Base-by-base conservation (phyloP, 768 basidiomycete genomes). In the Termitomyces sp. region DNA sequence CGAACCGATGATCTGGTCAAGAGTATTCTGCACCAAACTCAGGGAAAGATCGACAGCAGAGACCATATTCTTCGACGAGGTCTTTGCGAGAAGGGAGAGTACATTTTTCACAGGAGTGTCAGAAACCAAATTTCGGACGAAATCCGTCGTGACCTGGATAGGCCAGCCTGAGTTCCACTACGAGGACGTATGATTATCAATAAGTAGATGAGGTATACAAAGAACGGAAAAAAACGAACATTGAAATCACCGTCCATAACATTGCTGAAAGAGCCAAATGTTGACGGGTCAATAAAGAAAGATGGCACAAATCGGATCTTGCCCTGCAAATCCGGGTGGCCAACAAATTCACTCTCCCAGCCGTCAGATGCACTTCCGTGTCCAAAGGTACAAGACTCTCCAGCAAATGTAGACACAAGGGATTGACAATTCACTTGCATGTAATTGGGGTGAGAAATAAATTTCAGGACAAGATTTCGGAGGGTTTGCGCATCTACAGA, bases 101-200 rank as follows among this genome's bases (percentile, higher is more conserved):
- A 10, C 43, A n/a, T 56, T 42, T 18, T 26, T 33, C 4, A 46
- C 22, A 32, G 37, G 37, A 12, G 24, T 6, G 24, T 33, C 22
- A 42, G 52, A 45, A 12, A 60, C 34, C 46, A 57, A 33, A 14
- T 50, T 57, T 46, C 37, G 52, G n/a, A 74, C 76, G 53, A 76
- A 77, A 27, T 70, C 66, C 9, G 74, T 69, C 4, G 78, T 86
- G 12, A 89, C 69, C 69, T 86, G 69, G 59, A 79, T 79, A 3
- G 92, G 90, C 92, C 92, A 94, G 37, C 78, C 92, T 27, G 81
- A 80, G 68, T 94, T 90, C 88, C 88, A 94, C 84, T 88, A 47
- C n/a, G 30, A 22, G 58, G 20, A 37, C 9, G 12, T 37, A 20
- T 46, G 48, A 27, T 12, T 58, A 58, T 67, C 50, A 62, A n/a